Evolutionary conservation across 2,329 filamentous ascomycete genomes (phyloP).

Genomic region (Rutstroemia sp.): DNA sequence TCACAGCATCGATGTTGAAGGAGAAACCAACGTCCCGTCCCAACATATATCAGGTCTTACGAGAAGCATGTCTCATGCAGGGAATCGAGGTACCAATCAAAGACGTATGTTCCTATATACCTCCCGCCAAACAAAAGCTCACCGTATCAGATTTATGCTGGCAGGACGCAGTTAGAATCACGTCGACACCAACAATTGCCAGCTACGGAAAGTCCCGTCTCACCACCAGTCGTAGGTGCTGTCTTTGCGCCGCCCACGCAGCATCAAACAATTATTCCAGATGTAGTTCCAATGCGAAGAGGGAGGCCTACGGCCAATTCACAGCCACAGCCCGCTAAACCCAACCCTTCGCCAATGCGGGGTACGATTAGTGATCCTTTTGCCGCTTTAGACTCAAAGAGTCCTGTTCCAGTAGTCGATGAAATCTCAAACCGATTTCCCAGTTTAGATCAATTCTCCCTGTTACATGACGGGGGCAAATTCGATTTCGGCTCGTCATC

Average conservation of each 20-base stretch:
- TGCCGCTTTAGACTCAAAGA: conserved; percentile 72
- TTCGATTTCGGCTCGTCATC: conserved; percentile 71
- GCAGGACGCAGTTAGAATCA: conserved; percentile 55
- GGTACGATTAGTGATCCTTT: conserved; percentile 76
- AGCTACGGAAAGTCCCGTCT: conserved; percentile 41
- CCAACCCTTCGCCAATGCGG: conserved; percentile 61
- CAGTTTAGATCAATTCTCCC: conserved; percentile 84
- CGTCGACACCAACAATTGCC: conserved; percentile 52
- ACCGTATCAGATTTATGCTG: conserved; percentile 59
- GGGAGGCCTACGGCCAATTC: conserved; percentile 60
- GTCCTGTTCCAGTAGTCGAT: conserved; percentile 51
- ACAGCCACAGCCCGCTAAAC: conserved; percentile 41
- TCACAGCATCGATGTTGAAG: conserved; percentile 74
- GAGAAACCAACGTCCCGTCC: conserved; percentile 71
- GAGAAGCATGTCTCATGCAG: conserved; percentile 83
- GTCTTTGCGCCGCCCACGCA: conserved; percentile 71
- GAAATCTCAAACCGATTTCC: conserved; percentile 83
- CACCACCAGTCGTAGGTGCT: conserved; percentile 63
- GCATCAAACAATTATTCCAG: conserved; percentile 68
- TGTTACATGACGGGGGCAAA: conserved; percentile 77
- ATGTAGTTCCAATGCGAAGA: conserved; percentile 89
- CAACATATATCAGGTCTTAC: conserved; percentile 89
- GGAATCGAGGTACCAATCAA: conserved; percentile 79
- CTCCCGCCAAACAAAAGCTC: conserved; percentile 6
- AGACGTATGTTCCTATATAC: conserved; percentile 56